Percentiles rank a stretch among this genome's conserved stretches.
phyloP scores from a whole-genome alignment of 805 yeast genomes.

The Torulaspora indica region DNA sequence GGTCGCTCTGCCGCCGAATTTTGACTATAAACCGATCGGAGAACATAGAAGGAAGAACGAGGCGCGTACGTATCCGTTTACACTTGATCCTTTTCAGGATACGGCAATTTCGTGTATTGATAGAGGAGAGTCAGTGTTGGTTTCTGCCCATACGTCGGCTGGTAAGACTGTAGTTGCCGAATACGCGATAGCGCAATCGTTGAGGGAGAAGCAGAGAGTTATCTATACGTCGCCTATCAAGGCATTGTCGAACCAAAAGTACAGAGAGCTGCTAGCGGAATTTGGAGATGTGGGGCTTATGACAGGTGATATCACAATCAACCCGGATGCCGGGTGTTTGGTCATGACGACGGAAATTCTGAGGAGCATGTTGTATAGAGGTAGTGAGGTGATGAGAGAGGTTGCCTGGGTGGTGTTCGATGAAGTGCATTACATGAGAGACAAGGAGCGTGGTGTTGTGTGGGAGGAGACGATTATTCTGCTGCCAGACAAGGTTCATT shows the following conservation, averaged over 20 bases:
- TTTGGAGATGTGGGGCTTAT: constrained; percentile 96
- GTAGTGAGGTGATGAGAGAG: constrained; percentile 97
- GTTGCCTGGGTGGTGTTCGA: constrained; percentile 98
- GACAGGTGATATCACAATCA: constrained; percentile 99
- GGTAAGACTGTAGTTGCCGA: constrained; percentile 98
- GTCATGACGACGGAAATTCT: constrained; percentile 99
- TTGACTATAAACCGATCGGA: constrained; percentile 80
- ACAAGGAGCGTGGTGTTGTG: constrained; percentile 95
- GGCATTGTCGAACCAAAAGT: constrained; percentile 90
- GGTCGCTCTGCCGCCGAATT: constrained; percentile 92
- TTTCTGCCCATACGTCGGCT: constrained; percentile 96
- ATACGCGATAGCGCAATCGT: constrained; percentile 93
- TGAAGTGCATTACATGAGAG: constrained; percentile 98
- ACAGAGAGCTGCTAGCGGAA: constrained; percentile 85
- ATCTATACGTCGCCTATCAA: constrained; percentile 94
- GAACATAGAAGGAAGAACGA: constrained; percentile 73
- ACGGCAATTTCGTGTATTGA: constrained; percentile 95
- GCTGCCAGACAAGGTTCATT: constrained; percentile 92
- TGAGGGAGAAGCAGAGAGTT: constrained; percentile 85
- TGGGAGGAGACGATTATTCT: constrained; percentile 98
- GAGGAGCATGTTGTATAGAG: constrained; percentile 93
- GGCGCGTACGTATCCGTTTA: constrained; percentile 89
- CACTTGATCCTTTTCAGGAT: constrained; percentile 95
- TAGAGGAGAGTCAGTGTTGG: constrained; percentile 88
- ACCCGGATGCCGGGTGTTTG: constrained; percentile 96